Percentiles rank a stretch among this genome's conserved stretches.
phyloP scores from a whole-genome alignment of 495 filamentous ascomycete species.

The Astrocystis sublimbata region DNA sequence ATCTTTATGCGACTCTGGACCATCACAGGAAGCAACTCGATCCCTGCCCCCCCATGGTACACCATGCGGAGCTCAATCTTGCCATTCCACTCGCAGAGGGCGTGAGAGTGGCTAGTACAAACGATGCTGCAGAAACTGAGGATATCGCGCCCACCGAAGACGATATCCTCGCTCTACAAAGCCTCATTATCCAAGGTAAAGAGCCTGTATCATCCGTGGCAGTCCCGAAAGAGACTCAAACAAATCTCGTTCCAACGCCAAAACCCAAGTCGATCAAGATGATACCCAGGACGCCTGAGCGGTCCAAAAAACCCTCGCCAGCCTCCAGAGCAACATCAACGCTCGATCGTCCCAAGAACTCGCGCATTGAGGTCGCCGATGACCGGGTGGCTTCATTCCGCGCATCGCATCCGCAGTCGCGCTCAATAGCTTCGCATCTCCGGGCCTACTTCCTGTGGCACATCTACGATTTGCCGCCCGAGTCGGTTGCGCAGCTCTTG shows the following conservation, averaged over 20 bases:
- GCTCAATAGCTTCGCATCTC: slow-evolving; percentile 39
- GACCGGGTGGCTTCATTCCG: slow-evolving; percentile 35
- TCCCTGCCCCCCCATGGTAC: slow-evolving; percentile 69
- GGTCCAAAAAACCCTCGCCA: slow-evolving; percentile 34
- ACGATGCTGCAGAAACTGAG: slow-evolving; percentile 18
- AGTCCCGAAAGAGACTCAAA: neutral
- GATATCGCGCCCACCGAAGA: neutral
- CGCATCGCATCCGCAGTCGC: slow-evolving; percentile 23
- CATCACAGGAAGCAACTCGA: slow-evolving; percentile 61
- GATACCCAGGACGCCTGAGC: neutral
- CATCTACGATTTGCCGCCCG: slow-evolving; percentile 42
- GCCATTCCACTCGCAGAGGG: slow-evolving; percentile 57
- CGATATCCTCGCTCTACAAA: neutral
- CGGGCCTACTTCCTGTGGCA: slow-evolving; percentile 66
- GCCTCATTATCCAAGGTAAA: neutral
- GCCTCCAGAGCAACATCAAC: too few species aligned
- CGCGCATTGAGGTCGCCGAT: slow-evolving; percentile 40
- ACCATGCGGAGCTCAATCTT: slow-evolving; percentile 62
- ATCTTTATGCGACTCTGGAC: slow-evolving; percentile 70
- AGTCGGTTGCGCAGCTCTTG: slow-evolving; percentile 50
- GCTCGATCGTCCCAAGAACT: slow-evolving; percentile 34
- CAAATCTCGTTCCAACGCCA: neutral
- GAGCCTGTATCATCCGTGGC: neutral
- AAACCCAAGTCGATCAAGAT: neutral
- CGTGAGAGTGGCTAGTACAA: slow-evolving; percentile 23